A percentile compares a stretch with the other conserved stretches of the same genome.
Conservation (phyloP, 2,329 filamentous ascomycete genomes). For the Calonectria hawksworthii region DNA sequence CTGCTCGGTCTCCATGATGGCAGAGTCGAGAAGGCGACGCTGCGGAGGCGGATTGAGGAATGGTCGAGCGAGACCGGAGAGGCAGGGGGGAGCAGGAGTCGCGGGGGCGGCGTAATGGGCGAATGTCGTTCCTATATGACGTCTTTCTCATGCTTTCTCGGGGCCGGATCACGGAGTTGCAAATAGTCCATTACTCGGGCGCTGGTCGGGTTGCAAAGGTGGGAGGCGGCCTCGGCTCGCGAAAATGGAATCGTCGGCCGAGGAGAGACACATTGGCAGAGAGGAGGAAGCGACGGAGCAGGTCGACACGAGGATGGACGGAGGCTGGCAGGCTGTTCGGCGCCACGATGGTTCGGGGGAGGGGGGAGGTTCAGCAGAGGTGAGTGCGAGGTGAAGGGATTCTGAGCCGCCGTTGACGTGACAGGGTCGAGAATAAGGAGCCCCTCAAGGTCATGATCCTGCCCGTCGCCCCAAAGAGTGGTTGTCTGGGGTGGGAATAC, state of each 20-base stretch:
- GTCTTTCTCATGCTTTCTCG: constrained; percentile 54
- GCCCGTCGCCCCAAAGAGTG: constrained; percentile 3
- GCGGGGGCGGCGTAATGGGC: constrained; percentile 31
- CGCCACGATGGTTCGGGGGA: constrained; percentile 8
- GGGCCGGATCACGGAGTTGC: constrained; percentile 45
- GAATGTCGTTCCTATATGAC: constrained; percentile 43
- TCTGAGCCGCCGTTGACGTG: constrained; percentile 29
- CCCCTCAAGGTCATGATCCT: constrained; percentile 35
- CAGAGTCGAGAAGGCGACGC: constrained; percentile 31
- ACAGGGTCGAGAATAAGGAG: constrained; percentile 23
- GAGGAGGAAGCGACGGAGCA: constrained; percentile 33
- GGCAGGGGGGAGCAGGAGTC: constrained; percentile 29
- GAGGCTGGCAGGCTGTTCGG: constrained; percentile 11
- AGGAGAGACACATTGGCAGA: constrained; percentile 54
- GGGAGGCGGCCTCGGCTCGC: constrained; percentile 53
- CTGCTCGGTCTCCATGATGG: constrained; percentile 43
- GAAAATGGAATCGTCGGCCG: constrained; percentile 52
- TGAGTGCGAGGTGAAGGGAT: constrained; percentile 23
- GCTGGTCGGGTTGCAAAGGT: constrained; percentile 40
- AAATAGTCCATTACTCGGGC: constrained; percentile 53
- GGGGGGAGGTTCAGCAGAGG: constrained; percentile 20
- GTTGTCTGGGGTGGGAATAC: constrained; percentile 31
- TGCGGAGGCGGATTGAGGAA: constrained; percentile 19
- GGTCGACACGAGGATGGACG: constrained; percentile 20
- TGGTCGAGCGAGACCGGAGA: constrained; percentile 28